Evolutionary conservation across 345 rosid species (phyloP).

Genomic region (Schrenkiella parvula): DNA sequence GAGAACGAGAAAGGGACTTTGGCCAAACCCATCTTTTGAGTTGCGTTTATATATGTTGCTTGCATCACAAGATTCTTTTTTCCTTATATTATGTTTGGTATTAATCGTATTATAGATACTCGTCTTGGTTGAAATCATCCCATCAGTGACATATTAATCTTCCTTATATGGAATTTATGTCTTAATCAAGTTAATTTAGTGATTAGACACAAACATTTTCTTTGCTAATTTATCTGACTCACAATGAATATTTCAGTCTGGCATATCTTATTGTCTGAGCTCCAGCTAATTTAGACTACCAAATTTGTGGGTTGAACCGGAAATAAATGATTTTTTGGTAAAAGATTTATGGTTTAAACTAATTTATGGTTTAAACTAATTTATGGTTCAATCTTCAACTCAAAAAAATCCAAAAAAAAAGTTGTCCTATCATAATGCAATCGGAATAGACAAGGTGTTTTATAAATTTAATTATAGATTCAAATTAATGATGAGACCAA

Average conservation of each 20-base stretch:
- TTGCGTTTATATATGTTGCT: background rate
- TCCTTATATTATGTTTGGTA: conserved; percentile 8
- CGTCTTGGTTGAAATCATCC: conserved; percentile 12
- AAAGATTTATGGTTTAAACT: conserved; percentile 11
- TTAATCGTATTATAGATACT: too few species aligned
- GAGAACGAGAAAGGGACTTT: conserved; percentile 33
- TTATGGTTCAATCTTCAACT: background rate
- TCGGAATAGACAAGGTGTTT: background rate
- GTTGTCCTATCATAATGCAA: conserved; percentile 21
- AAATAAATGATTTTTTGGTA: background rate
- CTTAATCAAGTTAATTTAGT: conserved; percentile 4
- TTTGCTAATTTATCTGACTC: background rate
- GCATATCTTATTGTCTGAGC: background rate
- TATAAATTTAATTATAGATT: conserved; percentile 1
- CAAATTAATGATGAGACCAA: conserved; percentile 4
- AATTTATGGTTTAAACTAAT: conserved; percentile 14
- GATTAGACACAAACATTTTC: background rate
- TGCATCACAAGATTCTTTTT: conserved; percentile 28
- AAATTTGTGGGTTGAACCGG: background rate
- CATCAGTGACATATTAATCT: conserved; percentile 2
- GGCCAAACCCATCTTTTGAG: conserved; percentile 28
- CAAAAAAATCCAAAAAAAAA: background rate
- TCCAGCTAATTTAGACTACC: conserved; percentile 21
- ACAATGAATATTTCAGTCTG: background rate
- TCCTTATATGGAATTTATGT: conserved; percentile 12